Evolutionary conservation across 495 filamentous ascomycete species (phyloP), one percentile per base, ranked within the genome.

Genomic region (Daldinia grandis): DNA sequence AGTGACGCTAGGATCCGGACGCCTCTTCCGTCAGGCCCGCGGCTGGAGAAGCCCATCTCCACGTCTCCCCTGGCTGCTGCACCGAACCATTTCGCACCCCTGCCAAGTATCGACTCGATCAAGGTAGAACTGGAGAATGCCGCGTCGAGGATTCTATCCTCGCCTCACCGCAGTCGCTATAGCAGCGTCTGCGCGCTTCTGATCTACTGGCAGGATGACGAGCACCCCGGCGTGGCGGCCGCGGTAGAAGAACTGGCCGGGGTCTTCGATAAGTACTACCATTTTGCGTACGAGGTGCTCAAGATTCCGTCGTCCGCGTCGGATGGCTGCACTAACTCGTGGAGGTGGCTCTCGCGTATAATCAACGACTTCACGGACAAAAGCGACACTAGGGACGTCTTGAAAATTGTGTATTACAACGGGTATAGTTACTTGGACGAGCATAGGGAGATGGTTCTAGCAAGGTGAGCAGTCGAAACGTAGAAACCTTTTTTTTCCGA

Each of bases 341-440:
- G 74, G 73, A 72, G 79, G 47, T 84, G 81, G 81, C 71, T 85
- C 6, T 80, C 76, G 27, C 70, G 75, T 10, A 76, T 77, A 33
- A 76, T 84, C 9, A 78, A 74, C 53, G 78, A 82, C 10, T 85
- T 85, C 62, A 71, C 81, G 58, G 80, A 80, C 37, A 78, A 79
- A 55, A 75, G 78, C 30, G 78, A 85, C 62, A 81, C 78, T 21
- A 79, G 83, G 30, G 81, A 84, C 57, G 76, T 78, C 42, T 55
- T 85, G 42, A 85, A 84, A 64, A 76, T 85, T 19, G 79, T 85
- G 50, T 83, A 82, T 66, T 85, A 84, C 68, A 80, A 74, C 40
- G 82, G 82, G 30, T 77, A 80, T 40, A 84, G 78, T 62, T 85
- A 79, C 67, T 71, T 84, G 17, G 80, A 84, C 31, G 76, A 74